phyloP scores from a whole-genome alignment of 192 early-diverging fungal species.

The Entomortierella parvispora region DNA sequence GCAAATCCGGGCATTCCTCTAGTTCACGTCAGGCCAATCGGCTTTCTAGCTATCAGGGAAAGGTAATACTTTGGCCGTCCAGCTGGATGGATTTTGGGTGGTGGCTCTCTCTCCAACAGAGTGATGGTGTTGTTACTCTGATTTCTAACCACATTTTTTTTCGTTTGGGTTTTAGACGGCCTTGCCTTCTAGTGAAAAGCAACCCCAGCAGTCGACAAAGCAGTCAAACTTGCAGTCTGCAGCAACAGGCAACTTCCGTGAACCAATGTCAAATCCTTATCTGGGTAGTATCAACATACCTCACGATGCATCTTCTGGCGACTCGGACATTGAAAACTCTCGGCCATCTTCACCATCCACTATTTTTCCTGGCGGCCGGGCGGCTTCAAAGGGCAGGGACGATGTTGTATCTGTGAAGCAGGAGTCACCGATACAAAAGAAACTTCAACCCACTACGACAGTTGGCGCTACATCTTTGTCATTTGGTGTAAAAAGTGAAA shows the following conservation, averaged over 20 bases:
- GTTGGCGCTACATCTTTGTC: background rate
- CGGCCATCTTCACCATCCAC: conserved; percentile 40
- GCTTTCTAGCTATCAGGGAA: conserved; percentile 40
- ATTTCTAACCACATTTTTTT: background rate
- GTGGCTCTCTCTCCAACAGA: no score
- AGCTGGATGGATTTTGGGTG: no score
- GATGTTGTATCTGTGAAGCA: conserved; percentile 25
- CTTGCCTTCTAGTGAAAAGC: background rate
- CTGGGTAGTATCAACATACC: conserved; percentile 53
- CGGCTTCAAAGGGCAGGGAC: conserved; percentile 22
- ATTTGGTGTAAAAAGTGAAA: conserved; percentile 23
- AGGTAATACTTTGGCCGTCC: conserved; percentile 9
- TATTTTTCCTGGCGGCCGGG: conserved; percentile 15
- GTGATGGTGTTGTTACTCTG: no score
- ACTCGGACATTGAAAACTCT: conserved; percentile 45
- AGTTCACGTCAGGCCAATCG: conserved; percentile 34
- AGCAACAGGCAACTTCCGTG: conserved; percentile 30
- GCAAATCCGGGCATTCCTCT: conserved; percentile 38
- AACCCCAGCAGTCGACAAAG: conserved; percentile 24
- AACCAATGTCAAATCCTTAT: conserved; percentile 45
- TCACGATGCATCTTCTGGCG: conserved; percentile 48
- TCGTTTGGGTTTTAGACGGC: background rate
- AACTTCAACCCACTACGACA: conserved; percentile 15
- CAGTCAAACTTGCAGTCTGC: conserved; percentile 46
- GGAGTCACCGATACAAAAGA: conserved; percentile 39